Percentiles rank a stretch among this genome's conserved stretches.
Conservation (phyloP, 768 basidiomycete species). For the Leccinum uliginosum region DNA sequence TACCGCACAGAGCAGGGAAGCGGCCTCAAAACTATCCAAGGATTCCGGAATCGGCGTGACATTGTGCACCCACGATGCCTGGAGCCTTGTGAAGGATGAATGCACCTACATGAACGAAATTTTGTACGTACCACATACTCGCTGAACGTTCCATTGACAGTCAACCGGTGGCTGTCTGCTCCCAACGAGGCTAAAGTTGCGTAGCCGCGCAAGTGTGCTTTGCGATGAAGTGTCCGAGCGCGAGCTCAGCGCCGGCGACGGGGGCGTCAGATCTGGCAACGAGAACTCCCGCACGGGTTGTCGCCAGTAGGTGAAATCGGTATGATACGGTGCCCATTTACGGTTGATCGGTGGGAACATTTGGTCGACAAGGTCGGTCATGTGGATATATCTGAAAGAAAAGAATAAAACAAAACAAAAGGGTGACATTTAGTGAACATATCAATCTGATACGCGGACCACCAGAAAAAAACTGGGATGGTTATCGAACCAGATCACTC, state of each 20-base stretch:
- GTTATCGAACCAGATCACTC: slow-evolving; percentile 26
- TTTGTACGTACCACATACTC: slow-evolving; percentile 50
- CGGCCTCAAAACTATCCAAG: slow-evolving; percentile 61
- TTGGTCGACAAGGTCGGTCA: slow-evolving; percentile 99
- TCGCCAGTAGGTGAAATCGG: slow-evolving; percentile 98
- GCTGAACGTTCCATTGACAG: slow-evolving; percentile 72
- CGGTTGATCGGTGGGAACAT: slow-evolving; percentile 97
- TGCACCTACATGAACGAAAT: not conserved
- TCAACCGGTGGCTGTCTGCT: slow-evolving; percentile 45
- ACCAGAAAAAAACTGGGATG: not conserved
- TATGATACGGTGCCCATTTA: slow-evolving; percentile 85
- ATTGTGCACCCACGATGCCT: slow-evolving; percentile 65
- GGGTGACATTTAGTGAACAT: not conserved
- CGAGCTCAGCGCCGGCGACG: slow-evolving; percentile 91
- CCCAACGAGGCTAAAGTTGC: slow-evolving; percentile 73
- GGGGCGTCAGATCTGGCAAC: slow-evolving; percentile 77
- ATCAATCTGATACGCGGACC: not conserved
- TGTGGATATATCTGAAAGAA: slow-evolving; percentile 79
- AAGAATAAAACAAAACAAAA: too few species aligned
- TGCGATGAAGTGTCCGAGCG: slow-evolving; percentile 82
- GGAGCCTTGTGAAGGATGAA: not conserved
- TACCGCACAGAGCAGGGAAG: slow-evolving; percentile 76
- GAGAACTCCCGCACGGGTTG: slow-evolving; percentile 70
- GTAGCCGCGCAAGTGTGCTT: slow-evolving; percentile 66
- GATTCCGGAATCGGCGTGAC: slow-evolving; percentile 79